phyloP scores from a whole-genome alignment of 1,139 yeast species.

The Blastobotrys capitulatus region DNA sequence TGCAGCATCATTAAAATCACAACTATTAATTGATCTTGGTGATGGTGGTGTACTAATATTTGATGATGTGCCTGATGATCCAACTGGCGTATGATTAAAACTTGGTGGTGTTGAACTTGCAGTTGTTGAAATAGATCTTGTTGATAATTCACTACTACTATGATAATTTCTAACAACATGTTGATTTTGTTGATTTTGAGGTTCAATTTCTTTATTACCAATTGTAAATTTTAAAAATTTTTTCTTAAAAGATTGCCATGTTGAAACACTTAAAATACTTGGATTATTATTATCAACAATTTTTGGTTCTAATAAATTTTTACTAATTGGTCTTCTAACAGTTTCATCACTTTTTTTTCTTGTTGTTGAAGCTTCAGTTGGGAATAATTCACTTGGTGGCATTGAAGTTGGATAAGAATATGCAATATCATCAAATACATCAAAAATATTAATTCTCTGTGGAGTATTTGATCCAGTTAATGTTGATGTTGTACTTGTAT shows the following conservation, averaged over 20 bases:
- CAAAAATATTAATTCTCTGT: conserved; percentile 48
- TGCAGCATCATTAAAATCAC: not conserved
- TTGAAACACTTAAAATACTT: not conserved
- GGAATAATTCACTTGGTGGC: conserved; percentile 10
- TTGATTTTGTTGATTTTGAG: not conserved
- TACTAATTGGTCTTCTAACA: conserved; percentile 7
- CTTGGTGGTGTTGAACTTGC: conserved; percentile 17
- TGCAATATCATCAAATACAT: conserved; percentile 70
- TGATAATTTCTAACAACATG: conserved; percentile 6
- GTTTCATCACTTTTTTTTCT: conserved; percentile 12
- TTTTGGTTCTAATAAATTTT: not conserved
- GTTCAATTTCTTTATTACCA: not conserved
- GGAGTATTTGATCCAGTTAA: conserved; percentile 9
- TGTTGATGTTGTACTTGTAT: not conserved
- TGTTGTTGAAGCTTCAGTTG: not conserved
- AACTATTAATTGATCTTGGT: conserved; percentile 16
- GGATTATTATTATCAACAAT: not conserved
- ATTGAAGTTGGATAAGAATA: conserved; percentile 42
- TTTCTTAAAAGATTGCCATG: conserved; percentile 2
- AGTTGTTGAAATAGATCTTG: not conserved
- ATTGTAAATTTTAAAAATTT: not conserved
- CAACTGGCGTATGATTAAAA: conserved; percentile 16
- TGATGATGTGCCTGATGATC: conserved; percentile 15
- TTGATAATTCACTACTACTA: conserved; percentile 2
- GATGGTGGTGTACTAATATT: conserved; percentile 19